These are phyloP conservation scores for Aspergillus avenaceus DNA, from an alignment of 495 filamentous ascomycete species.

Conservation along the genomic window DNA sequence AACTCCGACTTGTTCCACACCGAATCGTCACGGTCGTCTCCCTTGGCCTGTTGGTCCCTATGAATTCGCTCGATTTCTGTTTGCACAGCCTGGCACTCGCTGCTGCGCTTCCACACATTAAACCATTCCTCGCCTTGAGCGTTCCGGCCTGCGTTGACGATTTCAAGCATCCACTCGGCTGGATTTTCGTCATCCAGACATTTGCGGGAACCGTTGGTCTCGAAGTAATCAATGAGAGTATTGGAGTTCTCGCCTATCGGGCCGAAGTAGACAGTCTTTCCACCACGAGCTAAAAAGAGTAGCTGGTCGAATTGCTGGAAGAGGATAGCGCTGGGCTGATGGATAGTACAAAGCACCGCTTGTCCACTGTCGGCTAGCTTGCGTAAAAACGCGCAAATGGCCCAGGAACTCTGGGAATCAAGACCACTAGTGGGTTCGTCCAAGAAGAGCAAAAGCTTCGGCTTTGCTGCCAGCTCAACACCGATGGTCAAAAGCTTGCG, in stretches of 20 bases:
- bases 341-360: constrained; percentile 92
- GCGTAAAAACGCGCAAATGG: constrained; percentile 71
- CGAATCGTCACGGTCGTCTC: constrained; percentile 27
- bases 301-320: constrained; percentile 91
- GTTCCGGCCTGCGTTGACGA: constrained; percentile 45
- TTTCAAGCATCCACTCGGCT: constrained; percentile 88
- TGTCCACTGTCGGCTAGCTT: constrained; percentile 82
- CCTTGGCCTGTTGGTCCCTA: constrained; percentile 41
- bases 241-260: constrained; percentile 72
- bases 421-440: constrained; percentile 83
- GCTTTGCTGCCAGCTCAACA: constrained; percentile 85
- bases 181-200: constrained; percentile 70
- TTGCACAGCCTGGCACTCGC: constrained; percentile 61
- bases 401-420: constrained; percentile 81
- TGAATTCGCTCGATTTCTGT: constrained; percentile 63
- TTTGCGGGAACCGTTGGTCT: constrained; percentile 60
- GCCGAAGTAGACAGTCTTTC: constrained; percentile 83
- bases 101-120: constrained; percentile 65
- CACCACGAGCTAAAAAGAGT: constrained; percentile 73
- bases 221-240: constrained; percentile 70
- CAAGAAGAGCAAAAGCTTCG: constrained; percentile 80
- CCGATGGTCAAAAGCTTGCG: constrained; percentile 86
- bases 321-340: constrained; percentile 87
- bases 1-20: constrained; percentile 28
- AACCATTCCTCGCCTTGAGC: constrained; percentile 62